Evolutionary conservation across 2,329 filamentous ascomycete genomes (phyloP).

Genomic region (Penicillium sp.): DNA sequence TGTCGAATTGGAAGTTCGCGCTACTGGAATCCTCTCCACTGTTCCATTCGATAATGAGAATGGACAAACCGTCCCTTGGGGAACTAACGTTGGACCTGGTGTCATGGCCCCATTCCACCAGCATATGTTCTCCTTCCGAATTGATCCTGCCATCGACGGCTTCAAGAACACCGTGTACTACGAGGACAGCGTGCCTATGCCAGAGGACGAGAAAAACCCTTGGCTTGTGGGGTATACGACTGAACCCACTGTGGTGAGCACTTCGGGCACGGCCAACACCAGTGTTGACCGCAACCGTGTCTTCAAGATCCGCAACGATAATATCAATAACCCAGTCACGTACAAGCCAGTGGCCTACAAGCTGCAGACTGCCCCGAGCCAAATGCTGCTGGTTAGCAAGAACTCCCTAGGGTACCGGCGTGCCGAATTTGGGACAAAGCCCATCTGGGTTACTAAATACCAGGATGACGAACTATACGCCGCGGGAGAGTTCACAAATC

Average conservation of each 20-base stretch:
- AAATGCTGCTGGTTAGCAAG: slow-evolving; percentile 50
- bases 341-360: slow-evolving; percentile 52
- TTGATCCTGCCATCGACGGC: slow-evolving; percentile 61
- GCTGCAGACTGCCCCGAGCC: slow-evolving; percentile 47
- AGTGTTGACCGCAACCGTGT: slow-evolving; percentile 49
- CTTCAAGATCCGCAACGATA: slow-evolving; percentile 54
- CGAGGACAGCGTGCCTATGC: slow-evolving; percentile 55
- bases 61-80: slow-evolving; percentile 62
- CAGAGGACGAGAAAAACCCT: slow-evolving; percentile 57
- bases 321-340: slow-evolving; percentile 45
- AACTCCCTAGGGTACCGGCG: slow-evolving; percentile 47
- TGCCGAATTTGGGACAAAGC: slow-evolving; percentile 52
- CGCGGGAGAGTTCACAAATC: slow-evolving; percentile 52
- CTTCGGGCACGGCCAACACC: slow-evolving; percentile 52
- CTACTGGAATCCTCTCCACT: slow-evolving; percentile 66
- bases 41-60: slow-evolving; percentile 62
- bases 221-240: slow-evolving; percentile 61
- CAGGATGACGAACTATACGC: slow-evolving; percentile 53
- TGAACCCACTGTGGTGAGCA: slow-evolving; percentile 49
- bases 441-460: slow-evolving; percentile 56
- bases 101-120: slow-evolving; percentile 70
- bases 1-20: slow-evolving; percentile 64
- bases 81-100: slow-evolving; percentile 67
- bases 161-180: slow-evolving; percentile 54
- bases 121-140: slow-evolving; percentile 69